Conservation (phyloP, 202 grass and related monocot species). For the Elaeis oleifera region DNA sequence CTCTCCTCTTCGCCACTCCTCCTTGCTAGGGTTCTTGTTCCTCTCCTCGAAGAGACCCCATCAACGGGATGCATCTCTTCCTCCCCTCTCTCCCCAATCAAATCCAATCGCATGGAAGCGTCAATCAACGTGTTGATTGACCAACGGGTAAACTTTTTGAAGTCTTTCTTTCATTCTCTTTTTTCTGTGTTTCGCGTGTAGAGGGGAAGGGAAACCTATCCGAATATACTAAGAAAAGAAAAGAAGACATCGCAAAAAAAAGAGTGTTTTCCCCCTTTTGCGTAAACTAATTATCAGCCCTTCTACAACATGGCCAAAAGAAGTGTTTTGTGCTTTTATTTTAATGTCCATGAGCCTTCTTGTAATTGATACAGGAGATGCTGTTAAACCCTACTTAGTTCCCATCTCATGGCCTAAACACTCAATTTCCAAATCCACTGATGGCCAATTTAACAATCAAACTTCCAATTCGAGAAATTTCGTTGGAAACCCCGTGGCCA, state of each 20-base stretch:
- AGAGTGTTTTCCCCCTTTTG: too few relatives aligned
- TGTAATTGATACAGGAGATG: background rate
- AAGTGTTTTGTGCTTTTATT: background rate
- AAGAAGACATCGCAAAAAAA: too few relatives aligned
- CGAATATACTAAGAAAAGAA: too few relatives aligned
- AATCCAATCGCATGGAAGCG: constrained; percentile 16
- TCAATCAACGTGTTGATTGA: constrained; percentile 25
- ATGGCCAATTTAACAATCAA: background rate
- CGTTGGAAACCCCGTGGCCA: background rate
- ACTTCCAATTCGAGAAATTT: constrained; percentile 1
- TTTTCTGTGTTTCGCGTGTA: background rate
- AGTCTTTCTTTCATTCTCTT: background rate
- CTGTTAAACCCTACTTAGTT: constrained; percentile 1
- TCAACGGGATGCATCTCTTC: constrained; percentile 51
- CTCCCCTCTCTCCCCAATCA: constrained; percentile 34
- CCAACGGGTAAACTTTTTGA: constrained; percentile 16
- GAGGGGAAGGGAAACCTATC: too few relatives aligned
- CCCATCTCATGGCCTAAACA: background rate
- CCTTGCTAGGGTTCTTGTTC: too few relatives aligned
- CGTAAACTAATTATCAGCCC: too few relatives aligned
- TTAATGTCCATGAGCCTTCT: background rate
- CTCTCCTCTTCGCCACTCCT: too few relatives aligned
- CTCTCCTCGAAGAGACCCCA: too few relatives aligned
- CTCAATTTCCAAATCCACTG: constrained; percentile 16
- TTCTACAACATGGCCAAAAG: too few relatives aligned